A percentile compares a stretch with the other conserved stretches of the same genome.
Conservation (phyloP, 129 eudicot species). For the Flaveria brownii region DNA sequence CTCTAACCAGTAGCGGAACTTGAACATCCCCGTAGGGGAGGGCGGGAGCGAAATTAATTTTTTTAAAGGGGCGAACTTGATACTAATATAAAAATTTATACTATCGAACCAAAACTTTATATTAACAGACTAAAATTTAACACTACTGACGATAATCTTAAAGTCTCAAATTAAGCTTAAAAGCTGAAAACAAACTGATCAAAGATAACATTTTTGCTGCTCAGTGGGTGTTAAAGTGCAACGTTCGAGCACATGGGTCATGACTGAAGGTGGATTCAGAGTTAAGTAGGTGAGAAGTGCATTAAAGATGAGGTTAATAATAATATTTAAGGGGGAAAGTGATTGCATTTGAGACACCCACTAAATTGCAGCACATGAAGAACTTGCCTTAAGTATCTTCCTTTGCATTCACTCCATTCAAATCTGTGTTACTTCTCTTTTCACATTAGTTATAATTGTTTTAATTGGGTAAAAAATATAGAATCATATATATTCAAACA, state of each 20-base stretch:
- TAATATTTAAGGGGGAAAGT: slow-evolving; percentile 3
- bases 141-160: no score
- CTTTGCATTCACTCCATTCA: slow-evolving; percentile 23
- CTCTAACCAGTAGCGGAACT: no score
- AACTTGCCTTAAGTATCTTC: slow-evolving; percentile 24
- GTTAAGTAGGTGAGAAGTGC: not conserved
- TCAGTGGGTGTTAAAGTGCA: not conserved
- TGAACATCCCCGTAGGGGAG: no score
- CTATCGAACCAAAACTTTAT: no score
- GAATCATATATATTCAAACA: not conserved
- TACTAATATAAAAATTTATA: no score
- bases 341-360: slow-evolving; percentile 20
- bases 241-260: not conserved
- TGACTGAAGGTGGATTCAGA: not conserved
- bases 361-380: slow-evolving; percentile 25
- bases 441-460: slow-evolving; percentile 7
- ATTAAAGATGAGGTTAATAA: not conserved
- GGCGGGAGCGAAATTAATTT: no score
- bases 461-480: not conserved
- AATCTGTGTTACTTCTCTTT: slow-evolving; percentile 23
- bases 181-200: no score
- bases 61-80: no score
- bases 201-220: not conserved
- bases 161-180: no score
- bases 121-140: no score